phyloP scores from a whole-genome alignment of 768 basidiomycete species.

The Boletus rubescentipes region DNA sequence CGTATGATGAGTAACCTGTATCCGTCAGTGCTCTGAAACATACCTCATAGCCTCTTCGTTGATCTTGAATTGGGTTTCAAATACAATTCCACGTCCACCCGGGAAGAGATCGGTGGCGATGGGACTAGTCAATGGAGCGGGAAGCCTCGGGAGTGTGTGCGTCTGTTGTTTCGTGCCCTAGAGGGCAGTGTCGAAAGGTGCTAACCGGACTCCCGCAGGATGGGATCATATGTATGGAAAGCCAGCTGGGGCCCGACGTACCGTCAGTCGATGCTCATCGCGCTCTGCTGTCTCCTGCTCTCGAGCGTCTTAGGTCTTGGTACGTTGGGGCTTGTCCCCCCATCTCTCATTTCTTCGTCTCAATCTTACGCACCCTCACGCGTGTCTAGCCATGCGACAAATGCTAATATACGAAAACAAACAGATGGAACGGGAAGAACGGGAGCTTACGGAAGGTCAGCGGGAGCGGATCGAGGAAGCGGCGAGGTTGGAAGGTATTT shows the following conservation, averaged over 20 bases:
- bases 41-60: conserved; percentile 38
- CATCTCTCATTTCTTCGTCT: not conserved
- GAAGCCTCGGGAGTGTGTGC: conserved; percentile 59
- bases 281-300: too few species aligned
- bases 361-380: not conserved
- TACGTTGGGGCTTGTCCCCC: conserved; percentile 1
- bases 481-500: conserved; percentile 58
- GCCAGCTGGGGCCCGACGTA: conserved; percentile 60
- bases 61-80: conserved; percentile 61
- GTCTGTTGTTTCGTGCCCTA: conserved; percentile 16
- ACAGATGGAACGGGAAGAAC: conserved; percentile 48
- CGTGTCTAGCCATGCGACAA: conserved; percentile 39
- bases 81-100: conserved; percentile 60
- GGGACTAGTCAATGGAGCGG: conserved; percentile 59
- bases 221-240: conserved; percentile 63
- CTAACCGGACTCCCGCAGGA: conserved; percentile 32
- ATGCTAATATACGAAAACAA: conserved; percentile 50
- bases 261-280: conserved; percentile 60
- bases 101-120: conserved; percentile 54
- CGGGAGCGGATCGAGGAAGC: conserved; percentile 54
- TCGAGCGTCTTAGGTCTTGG: too few species aligned
- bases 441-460: conserved; percentile 41
- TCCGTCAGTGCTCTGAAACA: not conserved
- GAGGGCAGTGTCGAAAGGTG: not conserved
- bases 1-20: conserved; percentile 14